phyloP scores from a whole-genome alignment of 495 filamentous ascomycete species.

The Penicillium cataractarum region DNA sequence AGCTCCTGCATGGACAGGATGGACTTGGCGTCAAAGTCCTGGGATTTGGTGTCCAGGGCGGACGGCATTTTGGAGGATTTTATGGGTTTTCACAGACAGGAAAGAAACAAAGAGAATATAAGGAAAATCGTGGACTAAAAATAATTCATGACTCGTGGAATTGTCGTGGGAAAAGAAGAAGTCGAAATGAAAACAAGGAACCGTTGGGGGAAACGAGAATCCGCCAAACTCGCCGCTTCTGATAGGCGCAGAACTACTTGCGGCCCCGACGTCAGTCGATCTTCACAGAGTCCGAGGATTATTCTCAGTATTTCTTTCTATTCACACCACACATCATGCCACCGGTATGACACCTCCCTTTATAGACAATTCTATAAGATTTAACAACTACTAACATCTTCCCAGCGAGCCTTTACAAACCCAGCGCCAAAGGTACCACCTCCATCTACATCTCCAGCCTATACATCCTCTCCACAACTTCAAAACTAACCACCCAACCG shows the following conservation, averaged over 20 bases:
- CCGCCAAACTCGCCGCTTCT: constrained; percentile 14
- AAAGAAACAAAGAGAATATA: constrained; percentile 11
- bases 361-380: too few relatives aligned
- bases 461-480: background rate
- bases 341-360: constrained; percentile 16
- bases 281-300: too few relatives aligned
- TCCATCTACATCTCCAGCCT: background rate
- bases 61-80: constrained; percentile 12
- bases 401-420: constrained; percentile 52
- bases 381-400: background rate
- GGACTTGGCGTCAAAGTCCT: constrained; percentile 46
- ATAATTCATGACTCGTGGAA: constrained; percentile 20
- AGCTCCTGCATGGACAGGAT: constrained; percentile 72
- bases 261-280: constrained; percentile 3
- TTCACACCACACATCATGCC: constrained; percentile 10
- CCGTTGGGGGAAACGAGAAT: constrained; percentile 23
- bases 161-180: constrained; percentile 12
- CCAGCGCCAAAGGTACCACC: constrained; percentile 51
- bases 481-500: constrained; percentile 7
- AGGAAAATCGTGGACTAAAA: constrained; percentile 13
- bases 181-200: constrained; percentile 18
- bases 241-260: constrained; percentile 17
- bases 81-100: background rate
- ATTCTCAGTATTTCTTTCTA: too few relatives aligned
- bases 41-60: constrained; percentile 19